Conservation (phyloP, 2,329 filamentous ascomycete genomes). For the Fusarium kyushuense region DNA sequence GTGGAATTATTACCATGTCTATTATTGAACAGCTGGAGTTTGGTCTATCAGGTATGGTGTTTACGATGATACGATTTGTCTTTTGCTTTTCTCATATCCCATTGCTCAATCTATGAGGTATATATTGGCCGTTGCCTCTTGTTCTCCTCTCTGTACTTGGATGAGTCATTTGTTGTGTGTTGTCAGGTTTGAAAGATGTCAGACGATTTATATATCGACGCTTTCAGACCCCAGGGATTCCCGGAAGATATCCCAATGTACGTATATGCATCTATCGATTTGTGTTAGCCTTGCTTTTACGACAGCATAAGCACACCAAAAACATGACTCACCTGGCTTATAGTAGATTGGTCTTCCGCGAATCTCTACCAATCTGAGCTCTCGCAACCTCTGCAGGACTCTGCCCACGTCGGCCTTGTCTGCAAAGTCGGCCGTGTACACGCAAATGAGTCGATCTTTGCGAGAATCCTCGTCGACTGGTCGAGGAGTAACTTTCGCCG, state of each 20-base stretch:
- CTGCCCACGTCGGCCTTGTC: constrained; percentile 76
- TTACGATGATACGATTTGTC: constrained; percentile 34
- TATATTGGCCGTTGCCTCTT: constrained; percentile 3
- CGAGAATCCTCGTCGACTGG: constrained; percentile 55
- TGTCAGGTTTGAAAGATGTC: constrained; percentile 52
- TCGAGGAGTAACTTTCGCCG: constrained; percentile 76
- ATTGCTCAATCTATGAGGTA: constrained; percentile 1
- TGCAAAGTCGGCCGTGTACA: constrained; percentile 82
- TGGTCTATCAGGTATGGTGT: constrained; percentile 18
- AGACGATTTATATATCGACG: constrained; percentile 66
- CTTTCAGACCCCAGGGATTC: constrained; percentile 72
- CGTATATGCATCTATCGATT: constrained; percentile 71
- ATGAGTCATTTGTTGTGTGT: constrained; percentile 23
- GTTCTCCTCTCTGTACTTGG: background rate
- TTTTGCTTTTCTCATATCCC: constrained; percentile 5
- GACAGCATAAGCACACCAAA: background rate
- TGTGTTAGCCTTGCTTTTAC: constrained; percentile 28
- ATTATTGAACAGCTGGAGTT: constrained; percentile 23
- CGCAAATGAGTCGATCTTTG: constrained; percentile 72
- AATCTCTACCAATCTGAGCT: constrained; percentile 69
- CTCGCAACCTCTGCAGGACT: constrained; percentile 72
- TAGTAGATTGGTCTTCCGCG: constrained; percentile 74
- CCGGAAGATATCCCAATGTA: constrained; percentile 70
- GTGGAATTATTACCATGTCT: constrained; percentile 17
- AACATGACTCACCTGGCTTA: constrained; percentile 71